Conservation (phyloP, 2,329 filamentous ascomycete genomes). For the Ophiostoma sp. region DNA sequence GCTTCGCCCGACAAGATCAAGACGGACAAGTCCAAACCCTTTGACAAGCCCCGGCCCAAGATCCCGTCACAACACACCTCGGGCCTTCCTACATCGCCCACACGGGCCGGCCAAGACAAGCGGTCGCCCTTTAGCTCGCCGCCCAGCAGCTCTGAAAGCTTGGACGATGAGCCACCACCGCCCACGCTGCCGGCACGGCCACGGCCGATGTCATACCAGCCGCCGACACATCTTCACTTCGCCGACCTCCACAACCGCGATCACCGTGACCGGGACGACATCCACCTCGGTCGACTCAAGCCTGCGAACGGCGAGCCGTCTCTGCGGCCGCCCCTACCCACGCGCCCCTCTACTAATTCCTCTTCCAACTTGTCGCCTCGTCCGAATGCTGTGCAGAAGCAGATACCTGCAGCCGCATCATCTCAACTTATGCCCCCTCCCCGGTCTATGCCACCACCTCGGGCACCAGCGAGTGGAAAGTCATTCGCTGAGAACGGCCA, state of each 20-base stretch:
- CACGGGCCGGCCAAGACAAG: constrained; percentile 32
- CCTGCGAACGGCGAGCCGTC: constrained; percentile 7
- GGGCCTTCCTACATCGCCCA: not conserved
- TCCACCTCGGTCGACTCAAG: constrained; percentile 21
- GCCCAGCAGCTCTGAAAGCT: constrained; percentile 63
- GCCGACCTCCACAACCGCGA: constrained; percentile 25
- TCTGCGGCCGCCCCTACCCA: constrained; percentile 44
- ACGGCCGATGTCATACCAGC: constrained; percentile 15
- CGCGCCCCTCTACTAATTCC: constrained; percentile 37
- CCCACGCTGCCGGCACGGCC: constrained; percentile 45
- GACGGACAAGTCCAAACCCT: constrained; percentile 37
- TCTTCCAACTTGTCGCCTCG: not conserved
- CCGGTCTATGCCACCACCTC: constrained; percentile 4
- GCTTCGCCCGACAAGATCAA: constrained; percentile 36
- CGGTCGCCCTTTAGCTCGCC: constrained; percentile 83
- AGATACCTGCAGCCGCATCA: not conserved
- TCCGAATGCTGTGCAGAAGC: not conserved
- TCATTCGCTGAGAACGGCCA: constrained; percentile 30
- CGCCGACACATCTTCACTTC: constrained; percentile 12
- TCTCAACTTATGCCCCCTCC: constrained; percentile 4
- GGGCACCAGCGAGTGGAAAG: not conserved
- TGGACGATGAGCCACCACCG: constrained; percentile 46
- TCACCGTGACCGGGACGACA: constrained; percentile 32
- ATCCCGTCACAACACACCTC: constrained; percentile 32
- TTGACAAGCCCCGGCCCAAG: constrained; percentile 53